These are phyloP conservation scores for Plectosphaerella plurivora DNA, from an alignment of 2,329 filamentous ascomycete genomes.

Conservation along the genomic window DNA sequence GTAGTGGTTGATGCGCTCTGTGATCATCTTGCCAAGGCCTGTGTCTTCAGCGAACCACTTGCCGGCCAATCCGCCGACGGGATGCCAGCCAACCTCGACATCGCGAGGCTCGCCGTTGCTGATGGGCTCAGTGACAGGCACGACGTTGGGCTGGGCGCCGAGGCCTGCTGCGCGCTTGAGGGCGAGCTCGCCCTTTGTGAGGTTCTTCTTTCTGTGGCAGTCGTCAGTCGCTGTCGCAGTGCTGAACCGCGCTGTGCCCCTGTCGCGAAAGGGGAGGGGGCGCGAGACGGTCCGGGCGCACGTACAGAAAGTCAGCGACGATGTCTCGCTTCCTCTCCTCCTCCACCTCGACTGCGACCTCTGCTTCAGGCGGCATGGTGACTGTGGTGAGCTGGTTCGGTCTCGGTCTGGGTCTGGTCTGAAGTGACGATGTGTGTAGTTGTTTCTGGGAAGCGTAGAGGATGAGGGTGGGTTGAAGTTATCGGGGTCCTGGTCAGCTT, in stretches of 20 bases:
- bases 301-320: background rate
- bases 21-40: constrained; percentile 50
- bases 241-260: too few species aligned
- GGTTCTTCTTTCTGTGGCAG: constrained; percentile 19
- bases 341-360: background rate
- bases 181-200: constrained; percentile 32
- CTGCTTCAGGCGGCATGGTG: too few species aligned
- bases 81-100: constrained; percentile 55
- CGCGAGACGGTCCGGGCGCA: background rate
- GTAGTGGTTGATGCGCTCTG: constrained; percentile 47
- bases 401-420: too few species aligned
- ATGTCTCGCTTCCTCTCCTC: constrained; percentile 2
- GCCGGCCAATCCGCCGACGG: constrained; percentile 49
- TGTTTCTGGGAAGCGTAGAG: too few species aligned
- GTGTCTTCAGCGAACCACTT: constrained; percentile 57
- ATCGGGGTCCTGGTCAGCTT: too few species aligned
- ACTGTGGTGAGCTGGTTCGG: too few species aligned
- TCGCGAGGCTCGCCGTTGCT: constrained; percentile 30
- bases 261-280: background rate
- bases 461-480: too few species aligned
- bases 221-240: background rate
- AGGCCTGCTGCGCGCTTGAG: constrained; percentile 40
- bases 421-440: too few species aligned
- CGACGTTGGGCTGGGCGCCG: constrained; percentile 36
- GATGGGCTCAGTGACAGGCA: constrained; percentile 32